Evolutionary conservation across 1,284 basidiomycete species (phyloP), one percentile per base, ranked within the genome.

Genomic region (Athelia psychrophila): DNA sequence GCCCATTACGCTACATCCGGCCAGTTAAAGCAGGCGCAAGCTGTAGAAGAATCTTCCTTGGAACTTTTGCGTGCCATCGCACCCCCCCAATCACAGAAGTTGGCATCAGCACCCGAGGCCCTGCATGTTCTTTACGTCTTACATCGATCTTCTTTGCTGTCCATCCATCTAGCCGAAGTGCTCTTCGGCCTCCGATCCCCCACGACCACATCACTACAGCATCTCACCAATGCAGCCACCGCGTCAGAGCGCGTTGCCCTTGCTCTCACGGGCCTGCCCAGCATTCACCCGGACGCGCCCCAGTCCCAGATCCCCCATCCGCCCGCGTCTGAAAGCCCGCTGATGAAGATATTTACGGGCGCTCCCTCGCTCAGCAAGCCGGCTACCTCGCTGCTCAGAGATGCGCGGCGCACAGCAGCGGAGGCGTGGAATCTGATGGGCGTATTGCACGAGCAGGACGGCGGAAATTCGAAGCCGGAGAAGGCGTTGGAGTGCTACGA

Each of bases 151-250:
- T 81, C 91, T 3, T 70, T 93, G 3, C 69, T 93, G 44, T 82
- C 81, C 3, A 76, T 91, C 18, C 90, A 94, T 62, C 78, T 83
- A 15, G 88, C 88, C 0, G 88, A 91, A 62, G 88, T 93, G 8
- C 67, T 80, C 4, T 79, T 88, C 60, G 88, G 84, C 5, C 74
- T 78, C 40, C 71, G 72, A 33, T 68, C 68, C 16, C 71, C 77
- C 30, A 58, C 68, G 3, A 57, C 67, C 15, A 63, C 72, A 27
- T 83, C 86, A 0, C 69, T 89, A 25, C 77, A 81, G 52, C 78
- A 80, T 67, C 70, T 90, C 24, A 71, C 71, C 2, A 71, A 74
- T 16, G 85, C 90, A 2, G 83, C 84, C 2, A 75, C 81, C 55
- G 80, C 80, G 5, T 84, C 89, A 1, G 88, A 91, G 61, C 75